Conservation (phyloP, 768 basidiomycete species). For the Boletus subparvulus region DNA sequence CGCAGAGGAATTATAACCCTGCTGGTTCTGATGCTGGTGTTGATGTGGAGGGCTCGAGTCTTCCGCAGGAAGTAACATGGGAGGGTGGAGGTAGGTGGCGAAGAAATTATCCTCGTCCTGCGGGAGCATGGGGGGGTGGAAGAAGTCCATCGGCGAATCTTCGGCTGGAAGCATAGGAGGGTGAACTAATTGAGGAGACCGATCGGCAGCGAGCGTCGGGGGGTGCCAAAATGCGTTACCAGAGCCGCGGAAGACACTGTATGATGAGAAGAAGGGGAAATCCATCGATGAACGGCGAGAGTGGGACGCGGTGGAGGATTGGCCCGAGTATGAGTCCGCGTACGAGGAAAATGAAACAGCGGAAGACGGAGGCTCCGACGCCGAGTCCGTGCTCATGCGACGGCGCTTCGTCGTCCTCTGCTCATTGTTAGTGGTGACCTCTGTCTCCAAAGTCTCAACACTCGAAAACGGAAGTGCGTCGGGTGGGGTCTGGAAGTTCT, state of each 20-base stretch:
- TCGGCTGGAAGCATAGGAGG: slow-evolving; percentile 68
- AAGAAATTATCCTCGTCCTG: slow-evolving; percentile 66
- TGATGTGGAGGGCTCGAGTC: slow-evolving; percentile 27
- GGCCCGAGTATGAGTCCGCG: slow-evolving; percentile 58
- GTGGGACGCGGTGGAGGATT: slow-evolving; percentile 54
- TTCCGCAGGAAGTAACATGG: slow-evolving; percentile 49
- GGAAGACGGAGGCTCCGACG: slow-evolving; percentile 54
- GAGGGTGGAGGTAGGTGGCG: slow-evolving; percentile 53
- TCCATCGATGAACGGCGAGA: slow-evolving; percentile 68
- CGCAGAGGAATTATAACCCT: slow-evolving; percentile 13
- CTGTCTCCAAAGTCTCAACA: slow-evolving; percentile 48
- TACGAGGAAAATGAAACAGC: slow-evolving; percentile 65
- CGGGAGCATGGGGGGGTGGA: slow-evolving; percentile 61
- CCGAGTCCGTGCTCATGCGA: slow-evolving; percentile 63
- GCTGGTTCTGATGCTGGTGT: slow-evolving; percentile 23
- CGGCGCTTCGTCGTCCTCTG: slow-evolving; percentile 61
- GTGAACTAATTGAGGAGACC: slow-evolving; percentile 59
- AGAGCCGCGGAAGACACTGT: slow-evolving; percentile 54
- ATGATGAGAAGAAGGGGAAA: slow-evolving; percentile 56
- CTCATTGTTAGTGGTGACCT: slow-evolving; percentile 26
- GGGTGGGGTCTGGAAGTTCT: slow-evolving; percentile 44
- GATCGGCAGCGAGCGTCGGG: slow-evolving; percentile 62
- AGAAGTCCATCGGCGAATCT: slow-evolving; percentile 71
- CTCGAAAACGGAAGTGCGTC: slow-evolving; percentile 57
- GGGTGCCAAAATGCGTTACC: slow-evolving; percentile 74